Evolutionary conservation across 192 early-diverging fungal genomes (phyloP).

Genomic region (Dissophora ornata): DNA sequence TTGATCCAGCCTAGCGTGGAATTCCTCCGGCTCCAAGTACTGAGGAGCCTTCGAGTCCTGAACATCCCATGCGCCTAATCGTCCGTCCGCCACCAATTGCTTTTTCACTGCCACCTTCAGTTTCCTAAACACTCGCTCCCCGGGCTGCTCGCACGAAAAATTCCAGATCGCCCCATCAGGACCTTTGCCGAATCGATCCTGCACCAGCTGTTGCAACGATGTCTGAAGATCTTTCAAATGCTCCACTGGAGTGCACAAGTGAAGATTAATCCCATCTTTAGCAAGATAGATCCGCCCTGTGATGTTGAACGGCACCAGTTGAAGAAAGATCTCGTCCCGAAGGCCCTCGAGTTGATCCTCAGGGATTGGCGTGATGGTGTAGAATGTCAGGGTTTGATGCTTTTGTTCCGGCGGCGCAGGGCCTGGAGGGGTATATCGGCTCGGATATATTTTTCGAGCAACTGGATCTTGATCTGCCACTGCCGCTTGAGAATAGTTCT

Average conservation of each 20-base stretch:
- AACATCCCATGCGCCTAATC: conserved; percentile 17
- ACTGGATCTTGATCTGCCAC: neutral
- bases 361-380: conserved; percentile 57
- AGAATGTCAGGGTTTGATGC: conserved; percentile 62
- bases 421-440: conserved; percentile 24
- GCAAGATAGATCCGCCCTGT: conserved; percentile 82
- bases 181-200: conserved; percentile 31
- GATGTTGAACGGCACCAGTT: conserved; percentile 59
- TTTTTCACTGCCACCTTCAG: conserved; percentile 74
- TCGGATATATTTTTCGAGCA: conserved; percentile 9
- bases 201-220: conserved; percentile 26
- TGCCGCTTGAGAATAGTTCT: neutral
- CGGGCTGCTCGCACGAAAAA: conserved; percentile 67
- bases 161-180: conserved; percentile 58
- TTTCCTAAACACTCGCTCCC: conserved; percentile 64
- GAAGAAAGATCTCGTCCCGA: conserved; percentile 51
- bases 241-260: conserved; percentile 70
- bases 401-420: conserved; percentile 13
- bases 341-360: conserved; percentile 33
- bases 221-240: conserved; percentile 47
- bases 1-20: conserved; percentile 64
- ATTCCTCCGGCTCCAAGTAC: conserved; percentile 72
- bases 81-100: conserved; percentile 52
- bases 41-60: conserved; percentile 61
- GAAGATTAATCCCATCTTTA: conserved; percentile 81